A percentile compares a stretch with the other conserved stretches of the same genome.
Evolutionary conservation across 1,284 basidiomycete species (phyloP).

Genomic region (Ceratobasidium theobromae): DNA sequence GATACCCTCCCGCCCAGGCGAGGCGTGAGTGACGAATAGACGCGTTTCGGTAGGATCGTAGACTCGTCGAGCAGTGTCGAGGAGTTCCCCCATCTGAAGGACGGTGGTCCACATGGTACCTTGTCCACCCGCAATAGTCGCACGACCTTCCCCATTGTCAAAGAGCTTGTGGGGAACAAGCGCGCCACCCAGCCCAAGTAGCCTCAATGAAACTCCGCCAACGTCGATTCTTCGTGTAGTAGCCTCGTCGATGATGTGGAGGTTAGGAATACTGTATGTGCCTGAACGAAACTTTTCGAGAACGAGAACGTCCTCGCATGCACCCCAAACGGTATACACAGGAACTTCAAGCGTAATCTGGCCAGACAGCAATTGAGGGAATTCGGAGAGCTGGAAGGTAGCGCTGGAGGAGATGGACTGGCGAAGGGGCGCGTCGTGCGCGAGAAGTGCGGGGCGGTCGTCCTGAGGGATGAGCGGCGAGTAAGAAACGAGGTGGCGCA

Average conservation of each 20-base stretch:
- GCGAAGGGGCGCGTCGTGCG: conserved; percentile 65
- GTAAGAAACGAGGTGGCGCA: conserved; percentile 95
- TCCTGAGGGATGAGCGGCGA: conserved; percentile 89
- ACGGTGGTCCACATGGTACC: conserved; percentile 99
- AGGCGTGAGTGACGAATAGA: conserved; percentile 88
- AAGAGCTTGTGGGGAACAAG: conserved; percentile 97
- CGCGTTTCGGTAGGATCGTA: conserved; percentile 93
- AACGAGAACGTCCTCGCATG: conserved; percentile 93
- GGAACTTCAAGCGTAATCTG: conserved; percentile 87
- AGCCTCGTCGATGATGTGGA: conserved; percentile 92
- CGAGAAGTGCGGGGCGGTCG: conserved; percentile 78
- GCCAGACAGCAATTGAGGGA: conserved; percentile 86
- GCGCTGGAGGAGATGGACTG: conserved; percentile 52
- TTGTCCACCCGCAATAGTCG: conserved; percentile 95
- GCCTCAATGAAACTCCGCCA: conserved; percentile 88
- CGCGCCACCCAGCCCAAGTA: conserved; percentile 94
- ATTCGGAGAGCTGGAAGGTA: conserved; percentile 83
- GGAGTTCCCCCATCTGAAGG: conserved; percentile 95
- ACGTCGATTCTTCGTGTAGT: conserved; percentile 88
- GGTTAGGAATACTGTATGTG: conserved; percentile 80
- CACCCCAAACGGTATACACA: conserved; percentile 96
- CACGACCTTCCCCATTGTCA: conserved; percentile 91
- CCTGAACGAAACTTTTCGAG: conserved; percentile 90
- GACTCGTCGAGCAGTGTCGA: conserved; percentile 94
- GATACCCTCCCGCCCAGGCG: conserved; percentile 90